Evolutionary conservation across 2,329 filamentous ascomycete species (phyloP).

Genomic region (Aspergillus eucalypticola): DNA sequence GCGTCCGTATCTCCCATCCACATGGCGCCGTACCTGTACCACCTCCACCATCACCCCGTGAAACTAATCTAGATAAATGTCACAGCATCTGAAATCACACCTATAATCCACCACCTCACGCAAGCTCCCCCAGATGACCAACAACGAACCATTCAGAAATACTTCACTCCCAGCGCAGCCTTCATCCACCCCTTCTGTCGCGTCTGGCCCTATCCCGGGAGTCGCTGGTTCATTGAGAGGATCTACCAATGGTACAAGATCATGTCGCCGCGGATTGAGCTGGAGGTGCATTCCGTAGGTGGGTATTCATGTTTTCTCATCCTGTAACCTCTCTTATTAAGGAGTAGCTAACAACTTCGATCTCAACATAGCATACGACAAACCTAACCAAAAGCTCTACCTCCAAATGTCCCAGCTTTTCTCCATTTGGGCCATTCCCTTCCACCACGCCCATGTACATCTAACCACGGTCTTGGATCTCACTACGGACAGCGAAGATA

Average conservation of each 20-base stretch:
- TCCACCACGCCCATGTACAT: slow-evolving; percentile 67
- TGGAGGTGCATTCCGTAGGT: slow-evolving; percentile 65
- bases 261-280: slow-evolving; percentile 70
- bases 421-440: slow-evolving; percentile 73
- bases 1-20: not conserved
- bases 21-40: slow-evolving; percentile 13
- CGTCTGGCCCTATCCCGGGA: slow-evolving; percentile 62
- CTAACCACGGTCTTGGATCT: slow-evolving; percentile 70
- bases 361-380: slow-evolving; percentile 62
- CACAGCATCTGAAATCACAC: slow-evolving; percentile 59
- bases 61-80: not conserved
- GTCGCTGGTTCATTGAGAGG: slow-evolving; percentile 64
- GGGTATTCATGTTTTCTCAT: not conserved
- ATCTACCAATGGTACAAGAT: slow-evolving; percentile 87
- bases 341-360: slow-evolving; percentile 5
- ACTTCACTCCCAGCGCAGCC: slow-evolving; percentile 70
- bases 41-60: slow-evolving; percentile 6
- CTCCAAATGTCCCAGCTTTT: slow-evolving; percentile 74
- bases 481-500: slow-evolving; percentile 45
- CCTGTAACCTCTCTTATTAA: not conserved
- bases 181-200: slow-evolving; percentile 80
- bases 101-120: slow-evolving; percentile 68
- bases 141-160: slow-evolving; percentile 64
- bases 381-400: slow-evolving; percentile 67
- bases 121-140: slow-evolving; percentile 68